Evolutionary conservation across 2,329 filamentous ascomycete species (phyloP), one percentile per base, ranked within the genome.

Genomic region (Aspergillus arachidicola): DNA sequence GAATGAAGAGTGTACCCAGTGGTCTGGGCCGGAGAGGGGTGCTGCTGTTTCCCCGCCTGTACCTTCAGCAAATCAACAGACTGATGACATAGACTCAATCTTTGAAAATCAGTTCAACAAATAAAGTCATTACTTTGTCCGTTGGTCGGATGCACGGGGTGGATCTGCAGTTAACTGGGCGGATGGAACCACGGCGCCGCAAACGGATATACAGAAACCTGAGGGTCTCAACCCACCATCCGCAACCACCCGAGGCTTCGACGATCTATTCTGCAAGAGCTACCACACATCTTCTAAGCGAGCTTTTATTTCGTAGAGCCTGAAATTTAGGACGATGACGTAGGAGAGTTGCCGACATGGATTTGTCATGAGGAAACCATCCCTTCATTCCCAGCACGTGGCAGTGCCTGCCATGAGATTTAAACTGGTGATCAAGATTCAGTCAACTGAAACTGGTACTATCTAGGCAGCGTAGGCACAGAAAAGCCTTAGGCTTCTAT

Each of bases 121-220:
- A 53, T 51, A 38, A 21, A 53, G 41, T 46, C 28, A 19, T 54
- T 30, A 41, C 34, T 41, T 51, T 51, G 38, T 32, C 34, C 30
- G 48, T 48, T 43, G 28, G 53, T 32, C 45, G 53, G 26, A 6
- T 19, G 14, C 21, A 36, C 36, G 45, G 32, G n/a, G 32, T 43
- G 36, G 55, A 53, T 12, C 16, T 51, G n/a, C 12, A n/a, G 21
- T 41, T 3, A n/a, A 19, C 36, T 60, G 21, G 21, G n/a, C 16
- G 48, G 62, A 68, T 67, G 67, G 58, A 69, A 70, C 65, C 53
- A 46, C 66, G 57, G 46, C 48, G 12, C 67, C 64, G 68, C 38
- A 68, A 68, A 62, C 62, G 62, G 66, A 67, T 59, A 59, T 50
- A 26, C 34, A 6, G 34, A 36, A 36, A 36, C 6, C 16, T 16